Evolutionary conservation across 192 early-diverging fungal species (phyloP), one percentile per base, ranked within the genome.

Genomic region (Gryganskiella cystojenkinii): DNA sequence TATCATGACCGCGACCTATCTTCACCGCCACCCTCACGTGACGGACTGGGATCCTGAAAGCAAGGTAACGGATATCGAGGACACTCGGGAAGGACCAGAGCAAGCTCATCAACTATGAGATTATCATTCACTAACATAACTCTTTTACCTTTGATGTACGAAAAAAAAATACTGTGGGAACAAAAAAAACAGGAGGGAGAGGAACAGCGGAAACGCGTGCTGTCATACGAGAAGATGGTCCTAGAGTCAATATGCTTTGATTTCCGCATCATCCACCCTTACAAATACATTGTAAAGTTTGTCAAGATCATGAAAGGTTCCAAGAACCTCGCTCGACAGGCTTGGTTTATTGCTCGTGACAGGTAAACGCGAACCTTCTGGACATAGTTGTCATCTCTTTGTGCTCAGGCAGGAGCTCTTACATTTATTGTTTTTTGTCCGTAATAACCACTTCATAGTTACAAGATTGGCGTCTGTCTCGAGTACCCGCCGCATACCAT

Each of bases 211-310:
- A 71, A 83, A 20, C 76, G 81, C 1, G 86, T 95, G 17, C 79
- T 94, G 56, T 78, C 83, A 9, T 86, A 84, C 44, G 95, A 96
- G 59, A 85, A 90, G 62, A 69, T 87, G 66, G 73, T 96, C n/a
- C 71, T 96, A 33, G 92, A 94, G 58, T 88, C 89, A 3, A 81
- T 95, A 40, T 90, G 92, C 33, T 96, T 93, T 80, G 91, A 94
- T 67, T 96, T 96, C 71, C 90, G 91, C 51, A 86, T 93, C 10
- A 68, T 74, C 17, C 91, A 92, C 50, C 90, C 95, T 11, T 91
- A 93, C 62, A 80, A 86, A 71, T 83, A 88, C 34, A 79, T 91
- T 35, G 79, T 93, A 19, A 93, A 95, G 70, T 85, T 96, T 82
- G 88, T 87, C 33, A 91, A 89, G 56, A 57, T 84, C 55, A 79